These are phyloP conservation scores for Yamadazyma diddensiae DNA, from an alignment of 1,139 yeast species.

Conservation along the genomic window DNA sequence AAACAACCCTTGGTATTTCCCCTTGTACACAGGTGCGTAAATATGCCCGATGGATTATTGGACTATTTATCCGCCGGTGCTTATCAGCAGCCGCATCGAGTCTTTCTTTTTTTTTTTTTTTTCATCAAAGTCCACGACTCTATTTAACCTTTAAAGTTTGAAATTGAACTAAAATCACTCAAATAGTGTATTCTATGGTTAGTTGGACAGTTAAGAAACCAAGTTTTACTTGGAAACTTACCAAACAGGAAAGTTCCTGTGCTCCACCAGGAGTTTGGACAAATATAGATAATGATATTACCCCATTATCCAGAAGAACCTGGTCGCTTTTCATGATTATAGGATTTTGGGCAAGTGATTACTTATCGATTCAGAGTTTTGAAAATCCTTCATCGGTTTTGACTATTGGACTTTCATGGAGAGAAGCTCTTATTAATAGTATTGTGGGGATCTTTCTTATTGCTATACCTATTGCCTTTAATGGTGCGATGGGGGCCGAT, in stretches of 20 bases:
- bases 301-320: constrained; percentile 13
- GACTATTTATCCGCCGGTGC: too few species aligned
- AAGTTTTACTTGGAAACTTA: constrained; percentile 15
- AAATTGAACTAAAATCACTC: too few species aligned
- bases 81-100: too few species aligned
- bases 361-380: constrained; percentile 13
- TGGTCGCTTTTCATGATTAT: constrained; percentile 14
- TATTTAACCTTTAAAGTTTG: too few species aligned
- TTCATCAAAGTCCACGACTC: too few species aligned
- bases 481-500: constrained; percentile 34
- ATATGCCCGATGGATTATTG: too few species aligned
- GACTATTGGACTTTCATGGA: constrained; percentile 27
- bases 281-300: constrained; percentile 15
- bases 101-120: too few species aligned
- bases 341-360: constrained; percentile 17
- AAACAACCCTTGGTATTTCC: too few species aligned
- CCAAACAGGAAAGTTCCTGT: constrained; percentile 14
- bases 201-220: too few species aligned
- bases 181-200: constrained; percentile 3
- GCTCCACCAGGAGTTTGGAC: constrained; percentile 17
- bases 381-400: constrained; percentile 13
- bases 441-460: constrained; percentile 30
- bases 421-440: constrained; percentile 26
- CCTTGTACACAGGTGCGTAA: too few species aligned
- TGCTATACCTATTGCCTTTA: constrained; percentile 26